Percentiles rank a stretch among this genome's conserved stretches.
phyloP scores from a whole-genome alignment of 345 rosid genomes.

The Raphanus sativus region DNA sequence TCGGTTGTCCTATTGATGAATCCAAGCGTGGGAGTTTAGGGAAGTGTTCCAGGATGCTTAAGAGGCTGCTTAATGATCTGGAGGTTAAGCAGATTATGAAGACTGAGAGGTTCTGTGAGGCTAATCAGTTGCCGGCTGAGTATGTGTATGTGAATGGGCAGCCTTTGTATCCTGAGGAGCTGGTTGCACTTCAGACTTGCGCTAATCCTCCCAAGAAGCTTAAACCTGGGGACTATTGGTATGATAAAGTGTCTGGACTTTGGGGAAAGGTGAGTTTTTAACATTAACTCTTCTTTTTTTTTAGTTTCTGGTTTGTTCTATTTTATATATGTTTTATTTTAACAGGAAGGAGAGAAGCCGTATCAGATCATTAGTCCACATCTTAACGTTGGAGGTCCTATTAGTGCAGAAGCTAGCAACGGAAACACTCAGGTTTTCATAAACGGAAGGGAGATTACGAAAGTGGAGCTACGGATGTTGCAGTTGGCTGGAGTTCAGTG shows the following conservation, averaged over 20 bases:
- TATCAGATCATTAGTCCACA: slow-evolving; percentile 84
- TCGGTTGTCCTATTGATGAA: slow-evolving; percentile 82
- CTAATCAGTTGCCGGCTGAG: slow-evolving; percentile 89
- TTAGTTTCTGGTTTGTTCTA: not conserved
- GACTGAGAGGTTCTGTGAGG: slow-evolving; percentile 89
- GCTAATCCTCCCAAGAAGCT: slow-evolving; percentile 85
- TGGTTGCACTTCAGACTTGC: slow-evolving; percentile 75
- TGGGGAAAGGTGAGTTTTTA: slow-evolving; percentile 91
- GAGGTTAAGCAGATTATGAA: slow-evolving; percentile 93
- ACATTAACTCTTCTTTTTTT: not conserved
- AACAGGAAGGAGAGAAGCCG: slow-evolving; percentile 96
- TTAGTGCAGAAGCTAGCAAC: slow-evolving; percentile 77
- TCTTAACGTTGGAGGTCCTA: slow-evolving; percentile 87
- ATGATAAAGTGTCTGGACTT: slow-evolving; percentile 96
- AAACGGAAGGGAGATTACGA: slow-evolving; percentile 93
- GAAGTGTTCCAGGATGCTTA: slow-evolving; percentile 91
- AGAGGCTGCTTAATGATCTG: slow-evolving; percentile 83
- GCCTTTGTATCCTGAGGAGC: slow-evolving; percentile 78
- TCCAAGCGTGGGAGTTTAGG: slow-evolving; percentile 71
- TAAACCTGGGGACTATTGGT: slow-evolving; percentile 98
- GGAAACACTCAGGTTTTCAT: slow-evolving; percentile 93
- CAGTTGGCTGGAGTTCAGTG: slow-evolving; percentile 99
- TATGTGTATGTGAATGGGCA: slow-evolving; percentile 79
- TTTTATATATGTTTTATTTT: slow-evolving; percentile 34
- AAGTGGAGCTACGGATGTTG: slow-evolving; percentile 92